Evolutionary conservation across 495 filamentous ascomycete species (phyloP).

Genomic region (Hypoxylon fuscum): DNA sequence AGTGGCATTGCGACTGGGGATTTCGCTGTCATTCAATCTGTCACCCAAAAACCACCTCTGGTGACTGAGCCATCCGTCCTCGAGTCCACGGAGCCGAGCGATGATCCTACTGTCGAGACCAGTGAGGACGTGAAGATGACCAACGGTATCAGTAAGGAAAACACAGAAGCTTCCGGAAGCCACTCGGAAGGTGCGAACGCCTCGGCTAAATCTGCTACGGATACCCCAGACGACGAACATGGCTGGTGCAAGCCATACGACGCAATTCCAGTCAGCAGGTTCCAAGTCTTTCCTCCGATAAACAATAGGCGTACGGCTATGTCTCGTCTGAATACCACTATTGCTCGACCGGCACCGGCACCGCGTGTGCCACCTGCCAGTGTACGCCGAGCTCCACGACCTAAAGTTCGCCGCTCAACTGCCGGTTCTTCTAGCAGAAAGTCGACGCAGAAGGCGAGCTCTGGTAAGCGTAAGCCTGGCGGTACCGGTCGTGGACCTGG

Average conservation of each 20-base stretch:
- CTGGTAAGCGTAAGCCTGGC: slow-evolving; percentile 56
- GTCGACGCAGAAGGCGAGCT: slow-evolving; percentile 43
- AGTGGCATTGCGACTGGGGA: slow-evolving; percentile 47
- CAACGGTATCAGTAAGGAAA: slow-evolving; percentile 36
- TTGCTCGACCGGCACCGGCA: slow-evolving; percentile 44
- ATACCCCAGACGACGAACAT: slow-evolving; percentile 38
- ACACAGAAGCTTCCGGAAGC: slow-evolving; percentile 44
- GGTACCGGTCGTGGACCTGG: slow-evolving; percentile 62
- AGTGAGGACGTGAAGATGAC: slow-evolving; percentile 39
- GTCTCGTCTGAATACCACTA: slow-evolving; percentile 40
- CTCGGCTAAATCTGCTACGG: slow-evolving; percentile 11
- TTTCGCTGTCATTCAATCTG: slow-evolving; percentile 34
- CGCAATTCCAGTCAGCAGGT: slow-evolving; percentile 78
- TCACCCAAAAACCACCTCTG: slow-evolving; percentile 19
- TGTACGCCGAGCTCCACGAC: slow-evolving; percentile 33
- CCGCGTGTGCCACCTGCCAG: slow-evolving; percentile 34
- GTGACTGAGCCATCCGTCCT: slow-evolving; percentile 42
- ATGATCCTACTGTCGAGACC: slow-evolving; percentile 42
- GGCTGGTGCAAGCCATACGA: slow-evolving; percentile 54
- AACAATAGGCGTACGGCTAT: slow-evolving; percentile 53
- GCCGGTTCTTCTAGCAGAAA: slow-evolving; percentile 22
- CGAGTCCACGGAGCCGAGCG: slow-evolving; percentile 56
- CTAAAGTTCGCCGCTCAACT: slow-evolving; percentile 40
- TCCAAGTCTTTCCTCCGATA: slow-evolving; percentile 86
- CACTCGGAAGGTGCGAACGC: slow-evolving; percentile 17